Percentiles rank a stretch among this genome's conserved stretches.
phyloP scores from a whole-genome alignment of 257 asterid species.

The Fraxinus pennsylvanica region DNA sequence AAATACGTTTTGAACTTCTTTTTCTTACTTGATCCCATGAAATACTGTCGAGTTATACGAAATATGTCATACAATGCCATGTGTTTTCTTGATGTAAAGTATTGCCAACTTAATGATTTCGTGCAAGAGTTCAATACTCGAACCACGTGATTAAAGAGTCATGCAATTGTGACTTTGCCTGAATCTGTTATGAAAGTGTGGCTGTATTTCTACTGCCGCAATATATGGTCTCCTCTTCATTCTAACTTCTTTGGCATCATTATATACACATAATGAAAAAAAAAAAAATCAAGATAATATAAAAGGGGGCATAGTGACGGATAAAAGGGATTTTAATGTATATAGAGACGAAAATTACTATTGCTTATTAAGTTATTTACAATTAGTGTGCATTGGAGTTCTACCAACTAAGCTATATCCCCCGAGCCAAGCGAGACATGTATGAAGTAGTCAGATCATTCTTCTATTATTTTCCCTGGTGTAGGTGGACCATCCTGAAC shows the following conservation, averaged over 20 bases:
- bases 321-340: too few relatives aligned
- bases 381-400: too few relatives aligned
- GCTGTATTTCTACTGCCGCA: conserved; percentile 29
- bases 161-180: conserved; percentile 31
- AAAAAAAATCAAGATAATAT: not conserved
- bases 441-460: too few relatives aligned
- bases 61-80: not conserved
- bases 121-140: conserved; percentile 17
- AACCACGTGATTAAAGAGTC: conserved; percentile 23
- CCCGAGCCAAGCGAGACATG: too few relatives aligned
- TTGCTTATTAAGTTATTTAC: too few relatives aligned
- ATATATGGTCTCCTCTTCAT: conserved; percentile 9
- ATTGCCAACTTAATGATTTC: conserved; percentile 23
- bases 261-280: not conserved
- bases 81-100: not conserved
- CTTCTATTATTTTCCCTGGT: too few relatives aligned
- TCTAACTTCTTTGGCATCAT: conserved; percentile 11
- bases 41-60: not conserved
- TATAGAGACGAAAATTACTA: too few relatives aligned
- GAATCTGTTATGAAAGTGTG: conserved; percentile 23
- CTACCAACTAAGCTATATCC: too few relatives aligned
- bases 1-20: not conserved
- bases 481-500: too few relatives aligned
- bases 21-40: not conserved
- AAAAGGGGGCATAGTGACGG: not conserved